Conservation (phyloP, 371 early-diverging fungal species). For the Mucor irregularis region DNA sequence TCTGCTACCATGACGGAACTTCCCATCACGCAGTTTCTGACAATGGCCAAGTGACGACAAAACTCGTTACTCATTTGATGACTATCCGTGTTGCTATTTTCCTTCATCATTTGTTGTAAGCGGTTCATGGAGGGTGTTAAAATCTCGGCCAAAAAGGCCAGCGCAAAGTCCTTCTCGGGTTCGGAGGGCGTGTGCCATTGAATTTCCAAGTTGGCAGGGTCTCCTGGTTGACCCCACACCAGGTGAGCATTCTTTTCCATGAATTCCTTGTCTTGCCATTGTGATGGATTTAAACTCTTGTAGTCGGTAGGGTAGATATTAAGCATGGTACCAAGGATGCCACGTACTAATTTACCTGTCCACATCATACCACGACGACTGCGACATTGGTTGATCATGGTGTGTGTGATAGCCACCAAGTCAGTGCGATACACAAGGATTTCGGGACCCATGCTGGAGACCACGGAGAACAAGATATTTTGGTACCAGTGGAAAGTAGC, state of each 20-base stretch:
- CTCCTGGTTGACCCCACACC: conserved; percentile 72
- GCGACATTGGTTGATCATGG: conserved; percentile 60
- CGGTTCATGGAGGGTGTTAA: conserved; percentile 44
- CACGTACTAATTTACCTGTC: conserved; percentile 62
- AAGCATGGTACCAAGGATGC: conserved; percentile 48
- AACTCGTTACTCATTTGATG: conserved; percentile 56
- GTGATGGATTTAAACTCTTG: conserved; percentile 39
- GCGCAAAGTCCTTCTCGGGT: conserved; percentile 68
- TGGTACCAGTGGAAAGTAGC: conserved; percentile 81
- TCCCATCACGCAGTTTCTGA: conserved; percentile 59
- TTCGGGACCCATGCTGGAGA: conserved; percentile 53
- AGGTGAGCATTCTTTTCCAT: conserved; percentile 59
- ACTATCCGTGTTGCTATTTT: conserved; percentile 14
- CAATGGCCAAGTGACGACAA: conserved; percentile 57
- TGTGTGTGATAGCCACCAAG: conserved; percentile 45
- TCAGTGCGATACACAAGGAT: conserved; percentile 55
- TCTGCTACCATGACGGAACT: conserved; percentile 55
- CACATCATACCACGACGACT: conserved; percentile 73
- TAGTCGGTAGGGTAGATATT: conserved; percentile 57
- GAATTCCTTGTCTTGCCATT: conserved; percentile 59
- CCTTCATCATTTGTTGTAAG: conserved; percentile 49
- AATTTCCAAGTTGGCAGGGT: conserved; percentile 55
- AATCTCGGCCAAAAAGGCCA: conserved; percentile 60
- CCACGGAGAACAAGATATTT: conserved; percentile 57
- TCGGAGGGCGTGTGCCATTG: conserved; percentile 80